Base-by-base conservation (phyloP, 495 filamentous ascomycete genomes). In the Usnea hakonensis region DNA sequence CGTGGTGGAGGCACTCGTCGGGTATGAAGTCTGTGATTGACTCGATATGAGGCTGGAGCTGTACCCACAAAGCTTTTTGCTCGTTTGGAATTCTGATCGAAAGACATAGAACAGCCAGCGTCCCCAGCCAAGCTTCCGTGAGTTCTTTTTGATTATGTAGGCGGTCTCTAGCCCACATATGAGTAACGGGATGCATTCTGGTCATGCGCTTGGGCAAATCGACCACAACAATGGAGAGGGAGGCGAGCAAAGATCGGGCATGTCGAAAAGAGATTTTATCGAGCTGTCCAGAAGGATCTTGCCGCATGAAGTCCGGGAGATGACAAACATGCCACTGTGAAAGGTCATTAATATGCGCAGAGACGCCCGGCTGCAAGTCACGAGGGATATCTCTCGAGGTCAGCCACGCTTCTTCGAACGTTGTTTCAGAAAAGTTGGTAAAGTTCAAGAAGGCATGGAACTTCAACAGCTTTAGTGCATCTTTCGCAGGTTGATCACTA, bases 21-120 rank as follows among this genome's bases (percentile, higher is more conserved):
- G 46, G 23, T 30, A 26, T 1, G 16, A 7, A 2, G 0, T 28
- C 9, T 30, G 28, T 30, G 14, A 50, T 30, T 17, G 2, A 50
- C 26, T 50, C 46, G 26, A 50, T 30, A 50, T 50, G 46, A 30
- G 46, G 46, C 46, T 50, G 46, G 46, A 50, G 46, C 46, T 50
- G 46, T 13, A 30, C 46, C 46, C 46, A 50, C 46, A 28, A 50
- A 50, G 46, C 23, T 30, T 50, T 26, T 13, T 14, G 46, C 46
- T 28, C 0, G 26, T 50, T 16, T 28, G 46, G 46, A 50, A 11
- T 50, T 30, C 17, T 30, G 46, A 50, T 50, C 11, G 46, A 28
- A 50, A 10, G 17, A 14, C 46, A 50, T 14, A 50, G 46, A 14
- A 50, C 46, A 30, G 46, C 23, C 23, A 50, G 23, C 19, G 46